Conservation (phyloP, 2,329 filamentous ascomycete species). For the Tolypocladium amazonense region DNA sequence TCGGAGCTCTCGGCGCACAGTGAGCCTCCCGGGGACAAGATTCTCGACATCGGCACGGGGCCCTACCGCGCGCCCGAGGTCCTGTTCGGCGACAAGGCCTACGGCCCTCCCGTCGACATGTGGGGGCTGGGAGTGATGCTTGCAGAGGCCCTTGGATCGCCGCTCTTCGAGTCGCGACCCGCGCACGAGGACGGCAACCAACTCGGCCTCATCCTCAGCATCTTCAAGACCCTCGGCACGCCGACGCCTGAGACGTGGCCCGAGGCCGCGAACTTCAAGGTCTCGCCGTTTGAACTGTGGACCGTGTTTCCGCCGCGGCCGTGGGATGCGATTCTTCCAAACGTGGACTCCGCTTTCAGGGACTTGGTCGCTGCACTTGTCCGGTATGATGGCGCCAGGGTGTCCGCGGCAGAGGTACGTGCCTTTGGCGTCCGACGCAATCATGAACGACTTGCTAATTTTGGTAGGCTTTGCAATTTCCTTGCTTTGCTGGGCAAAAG, state of each 20-base stretch:
- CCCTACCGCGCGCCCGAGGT: constrained; percentile 85
- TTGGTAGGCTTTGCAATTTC: constrained; percentile 13
- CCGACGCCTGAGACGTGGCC: constrained; percentile 77
- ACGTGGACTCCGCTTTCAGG: constrained; percentile 44
- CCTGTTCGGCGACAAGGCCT: constrained; percentile 71
- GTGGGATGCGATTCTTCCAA: constrained; percentile 63
- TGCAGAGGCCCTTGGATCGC: constrained; percentile 57
- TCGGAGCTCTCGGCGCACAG: constrained; percentile 42
- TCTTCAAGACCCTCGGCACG: constrained; percentile 86
- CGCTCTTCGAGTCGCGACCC: constrained; percentile 71
- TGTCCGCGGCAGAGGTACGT: constrained; percentile 46
- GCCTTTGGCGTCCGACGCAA: not conserved
- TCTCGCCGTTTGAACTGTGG: constrained; percentile 87
- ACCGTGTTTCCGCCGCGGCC: constrained; percentile 54
- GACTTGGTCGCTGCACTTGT: constrained; percentile 60
- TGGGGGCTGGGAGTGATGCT: constrained; percentile 83
- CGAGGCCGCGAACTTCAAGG: constrained; percentile 54
- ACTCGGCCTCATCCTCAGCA: constrained; percentile 78
- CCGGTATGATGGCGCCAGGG: constrained; percentile 58
- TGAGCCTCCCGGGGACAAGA: constrained; percentile 62
- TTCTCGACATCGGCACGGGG: constrained; percentile 88
- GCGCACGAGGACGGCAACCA: constrained; percentile 77
- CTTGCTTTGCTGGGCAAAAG: constrained; percentile 3
- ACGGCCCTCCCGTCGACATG: constrained; percentile 67
- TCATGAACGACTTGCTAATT: not conserved